Conservation (phyloP, 495 filamentous ascomycete species). For the Choiromyces venosus region DNA sequence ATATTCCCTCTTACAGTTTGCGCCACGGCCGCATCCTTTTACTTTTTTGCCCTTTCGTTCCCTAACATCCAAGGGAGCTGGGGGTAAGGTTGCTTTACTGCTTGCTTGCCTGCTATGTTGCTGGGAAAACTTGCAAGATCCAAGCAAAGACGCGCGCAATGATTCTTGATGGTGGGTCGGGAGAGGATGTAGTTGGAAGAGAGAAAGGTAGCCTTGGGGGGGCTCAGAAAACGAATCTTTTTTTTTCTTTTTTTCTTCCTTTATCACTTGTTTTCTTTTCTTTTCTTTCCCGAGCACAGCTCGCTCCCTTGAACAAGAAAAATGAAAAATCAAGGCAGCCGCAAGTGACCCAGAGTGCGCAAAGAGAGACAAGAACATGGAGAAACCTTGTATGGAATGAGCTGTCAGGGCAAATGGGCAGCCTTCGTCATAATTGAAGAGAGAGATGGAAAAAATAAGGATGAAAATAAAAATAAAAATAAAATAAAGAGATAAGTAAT, state of each 20-base stretch:
- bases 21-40: conserved; percentile 20
- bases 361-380: neutral
- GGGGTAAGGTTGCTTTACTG: neutral
- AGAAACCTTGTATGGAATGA: neutral
- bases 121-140: neutral
- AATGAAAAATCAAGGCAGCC: conserved; percentile 2
- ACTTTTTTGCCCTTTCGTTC: neutral
- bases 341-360: neutral
- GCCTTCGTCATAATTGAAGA: neutral
- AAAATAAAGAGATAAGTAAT: neutral
- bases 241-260: no score
- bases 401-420: conserved; percentile 2
- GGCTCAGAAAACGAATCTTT: neutral
- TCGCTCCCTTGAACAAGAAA: neutral
- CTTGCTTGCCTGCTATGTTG: neutral
- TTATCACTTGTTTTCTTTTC: neutral
- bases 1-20: conserved; percentile 29
- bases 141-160: neutral
- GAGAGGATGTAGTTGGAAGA: neutral
- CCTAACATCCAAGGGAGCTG: neutral
- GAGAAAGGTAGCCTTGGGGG: no score
- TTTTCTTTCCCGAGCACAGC: neutral
- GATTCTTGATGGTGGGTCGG: neutral
- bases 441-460: no score
- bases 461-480: neutral